Evolutionary conservation across 169 alveolate species (phyloP).

Genomic region (Toxoplasma gondii): DNA sequence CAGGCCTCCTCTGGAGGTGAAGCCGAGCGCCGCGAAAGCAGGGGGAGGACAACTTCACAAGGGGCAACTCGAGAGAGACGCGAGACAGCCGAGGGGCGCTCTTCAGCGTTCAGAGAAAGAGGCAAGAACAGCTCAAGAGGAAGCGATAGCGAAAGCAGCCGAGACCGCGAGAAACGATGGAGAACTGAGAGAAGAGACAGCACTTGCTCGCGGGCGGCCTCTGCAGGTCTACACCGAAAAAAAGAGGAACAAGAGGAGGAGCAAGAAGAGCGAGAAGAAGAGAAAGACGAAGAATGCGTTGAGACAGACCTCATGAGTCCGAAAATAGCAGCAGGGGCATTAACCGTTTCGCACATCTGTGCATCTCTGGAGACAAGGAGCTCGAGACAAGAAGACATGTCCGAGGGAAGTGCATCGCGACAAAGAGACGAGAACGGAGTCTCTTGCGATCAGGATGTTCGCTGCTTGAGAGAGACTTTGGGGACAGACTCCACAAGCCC

Average conservation of each 20-base stretch:
- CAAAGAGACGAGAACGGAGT: no score
- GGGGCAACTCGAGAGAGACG: background rate
- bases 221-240: background rate
- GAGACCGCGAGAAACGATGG: background rate
- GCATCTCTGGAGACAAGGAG: no score
- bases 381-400: no score
- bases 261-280: background rate
- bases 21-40: background rate
- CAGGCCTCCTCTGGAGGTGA: background rate
- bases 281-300: background rate
- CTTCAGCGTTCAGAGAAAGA: no score
- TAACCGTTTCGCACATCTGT: no score
- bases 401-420: no score
- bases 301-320: no score
- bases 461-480: no score
- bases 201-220: background rate
- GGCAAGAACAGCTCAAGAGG: background rate
- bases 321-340: no score
- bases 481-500: no score
- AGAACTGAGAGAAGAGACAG: background rate
- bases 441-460: no score
- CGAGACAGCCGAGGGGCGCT: background rate
- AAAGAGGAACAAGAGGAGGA: background rate
- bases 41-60: background rate
- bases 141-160: conserved; percentile 7